Evolutionary conservation across 768 basidiomycete species (phyloP).

Genomic region (Xerocomellus chrysenteron): DNA sequence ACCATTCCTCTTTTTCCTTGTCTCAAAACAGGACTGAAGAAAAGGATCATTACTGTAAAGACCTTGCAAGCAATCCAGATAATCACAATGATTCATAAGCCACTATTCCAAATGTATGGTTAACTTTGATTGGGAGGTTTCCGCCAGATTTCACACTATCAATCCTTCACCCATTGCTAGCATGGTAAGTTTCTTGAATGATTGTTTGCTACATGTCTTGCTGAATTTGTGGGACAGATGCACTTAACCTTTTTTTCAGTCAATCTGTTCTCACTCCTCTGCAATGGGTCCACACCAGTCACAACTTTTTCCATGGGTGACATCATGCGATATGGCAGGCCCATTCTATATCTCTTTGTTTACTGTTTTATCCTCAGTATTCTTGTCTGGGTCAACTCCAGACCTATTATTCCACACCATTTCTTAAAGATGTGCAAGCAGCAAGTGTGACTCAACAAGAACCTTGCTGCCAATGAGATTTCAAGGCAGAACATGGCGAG

Average conservation of each 20-base stretch:
- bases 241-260: conserved; percentile 73
- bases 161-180: conserved; percentile 65
- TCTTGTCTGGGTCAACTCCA: conserved; percentile 73
- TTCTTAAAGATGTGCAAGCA: conserved; percentile 26
- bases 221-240: conserved; percentile 37
- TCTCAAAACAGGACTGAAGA: too few relatives aligned
- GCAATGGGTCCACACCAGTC: conserved; percentile 51
- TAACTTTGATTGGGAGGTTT: not conserved
- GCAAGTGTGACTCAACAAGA: conserved; percentile 6
- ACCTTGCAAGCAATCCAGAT: conserved; percentile 50
- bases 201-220: not conserved
- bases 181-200: conserved; percentile 45
- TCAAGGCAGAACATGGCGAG: conserved; percentile 50
- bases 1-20: too few relatives aligned
- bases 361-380: conserved; percentile 56
- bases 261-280: conserved; percentile 74
- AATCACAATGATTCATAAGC: conserved; percentile 59
- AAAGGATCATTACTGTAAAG: too few relatives aligned
- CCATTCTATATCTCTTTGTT: conserved; percentile 69
- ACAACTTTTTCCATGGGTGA: conserved; percentile 47
- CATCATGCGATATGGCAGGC: conserved; percentile 67
- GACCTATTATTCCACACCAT: conserved; percentile 48
- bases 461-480: conserved; percentile 13
- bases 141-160: conserved; percentile 62
- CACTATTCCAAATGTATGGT: not conserved